Percentiles rank a stretch among this genome's conserved stretches.
phyloP scores from a whole-genome alignment of 75 land plant species.

The Cryptomeria japonica region DNA sequence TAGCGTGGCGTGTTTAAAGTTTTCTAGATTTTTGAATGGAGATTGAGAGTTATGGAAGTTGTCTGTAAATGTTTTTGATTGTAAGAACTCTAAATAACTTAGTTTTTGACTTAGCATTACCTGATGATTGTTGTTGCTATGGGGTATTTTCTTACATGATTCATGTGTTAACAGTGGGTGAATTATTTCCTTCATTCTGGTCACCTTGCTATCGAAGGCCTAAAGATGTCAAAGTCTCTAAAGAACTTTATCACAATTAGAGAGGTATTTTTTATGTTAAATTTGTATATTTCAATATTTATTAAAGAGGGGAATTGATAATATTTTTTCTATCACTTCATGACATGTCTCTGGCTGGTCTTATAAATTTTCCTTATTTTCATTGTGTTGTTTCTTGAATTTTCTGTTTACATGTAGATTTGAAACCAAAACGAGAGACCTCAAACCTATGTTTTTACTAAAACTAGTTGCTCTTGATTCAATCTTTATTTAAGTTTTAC shows the following conservation, averaged over 20 bases:
- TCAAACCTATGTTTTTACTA: not conserved
- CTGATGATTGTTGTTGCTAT: not conserved
- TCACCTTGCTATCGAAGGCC: conserved; percentile 48
- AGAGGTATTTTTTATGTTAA: conserved; percentile 22
- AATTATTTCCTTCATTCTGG: conserved; percentile 50
- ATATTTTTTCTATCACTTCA: not conserved
- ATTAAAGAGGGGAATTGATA: not conserved
- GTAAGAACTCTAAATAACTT: not conserved
- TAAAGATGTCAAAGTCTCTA: conserved; percentile 58
- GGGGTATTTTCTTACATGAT: not conserved
- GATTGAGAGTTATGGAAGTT: not conserved
- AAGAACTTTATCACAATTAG: conserved; percentile 48
- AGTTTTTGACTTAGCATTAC: not conserved
- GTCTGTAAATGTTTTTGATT: not conserved
- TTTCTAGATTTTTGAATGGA: not conserved
- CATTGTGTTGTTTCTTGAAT: not conserved
- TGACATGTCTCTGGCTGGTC: not conserved
- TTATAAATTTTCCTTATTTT: not conserved
- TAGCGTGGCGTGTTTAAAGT: not conserved
- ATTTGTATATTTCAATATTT: not conserved
- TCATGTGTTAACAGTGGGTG: conserved; percentile 40
- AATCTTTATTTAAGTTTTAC: not conserved
- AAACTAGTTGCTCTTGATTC: not conserved
- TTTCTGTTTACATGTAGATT: not conserved
- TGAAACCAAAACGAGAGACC: not conserved